These are phyloP conservation scores for Trypanosoma vivax DNA, from an alignment of 208 protist species.

Conservation along the genomic window DNA sequence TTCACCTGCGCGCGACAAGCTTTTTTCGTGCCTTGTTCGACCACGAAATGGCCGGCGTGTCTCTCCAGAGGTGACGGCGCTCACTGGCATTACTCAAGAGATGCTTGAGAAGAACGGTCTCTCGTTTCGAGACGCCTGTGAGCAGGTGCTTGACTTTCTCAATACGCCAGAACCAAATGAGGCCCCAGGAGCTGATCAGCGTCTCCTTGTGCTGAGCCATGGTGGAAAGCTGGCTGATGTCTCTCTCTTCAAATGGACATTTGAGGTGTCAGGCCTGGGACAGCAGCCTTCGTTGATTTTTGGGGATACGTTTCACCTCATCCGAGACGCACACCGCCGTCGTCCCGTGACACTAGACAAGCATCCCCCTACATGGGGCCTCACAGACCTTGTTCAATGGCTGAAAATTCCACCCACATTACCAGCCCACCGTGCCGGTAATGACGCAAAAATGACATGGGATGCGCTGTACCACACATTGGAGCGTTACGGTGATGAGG, in stretches of 20 bases:
- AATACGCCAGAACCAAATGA: constrained; percentile 62
- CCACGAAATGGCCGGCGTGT: constrained; percentile 51
- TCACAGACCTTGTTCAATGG: constrained; percentile 78
- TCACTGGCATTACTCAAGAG: constrained; percentile 74
- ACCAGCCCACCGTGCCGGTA: constrained; percentile 74
- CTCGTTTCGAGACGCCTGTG: constrained; percentile 75
- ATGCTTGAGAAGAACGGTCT: constrained; percentile 64
- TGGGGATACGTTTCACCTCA: constrained; percentile 83
- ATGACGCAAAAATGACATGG: constrained; percentile 88
- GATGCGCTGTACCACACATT: constrained; percentile 86
- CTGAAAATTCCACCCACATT: constrained; percentile 66
- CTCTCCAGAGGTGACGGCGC: constrained; percentile 47
- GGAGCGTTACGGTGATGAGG: constrained; percentile 81
- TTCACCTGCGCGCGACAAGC: constrained; percentile 56
- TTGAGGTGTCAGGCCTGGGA: constrained; percentile 58
- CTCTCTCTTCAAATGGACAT: constrained; percentile 80
- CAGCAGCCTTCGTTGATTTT: constrained; percentile 68
- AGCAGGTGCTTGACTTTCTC: constrained; percentile 59
- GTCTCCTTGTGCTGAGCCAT: constrained; percentile 77
- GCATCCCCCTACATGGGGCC: constrained; percentile 81
- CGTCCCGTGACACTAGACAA: constrained; percentile 86
- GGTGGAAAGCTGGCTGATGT: constrained; percentile 86
- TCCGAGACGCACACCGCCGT: constrained; percentile 80
- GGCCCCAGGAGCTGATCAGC: constrained; percentile 43
- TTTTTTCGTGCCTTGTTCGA: constrained; percentile 67